Percentiles rank a stretch among this genome's conserved stretches.
These are phyloP conservation scores for Cercospora citrullina DNA, from an alignment of 2,329 filamentous ascomycete genomes.

Conservation along the genomic window DNA sequence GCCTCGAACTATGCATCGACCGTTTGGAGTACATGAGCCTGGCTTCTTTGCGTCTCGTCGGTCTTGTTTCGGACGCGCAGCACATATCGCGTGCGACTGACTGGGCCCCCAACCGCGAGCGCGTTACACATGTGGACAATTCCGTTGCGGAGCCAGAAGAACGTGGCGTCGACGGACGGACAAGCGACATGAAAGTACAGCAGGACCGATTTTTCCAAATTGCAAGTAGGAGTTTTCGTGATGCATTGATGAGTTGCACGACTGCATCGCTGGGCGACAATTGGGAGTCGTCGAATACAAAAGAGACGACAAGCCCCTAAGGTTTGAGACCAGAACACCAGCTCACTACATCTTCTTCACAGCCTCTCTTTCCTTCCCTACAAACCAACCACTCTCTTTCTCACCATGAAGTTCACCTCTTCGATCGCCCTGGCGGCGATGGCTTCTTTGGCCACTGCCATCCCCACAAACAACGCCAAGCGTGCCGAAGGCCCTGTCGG, in stretches of 20 bases:
- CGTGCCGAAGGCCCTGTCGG: slow-evolving; percentile 26
- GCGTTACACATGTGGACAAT: not conserved
- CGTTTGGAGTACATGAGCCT: slow-evolving; percentile 6
- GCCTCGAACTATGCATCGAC: not conserved
- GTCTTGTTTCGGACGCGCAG: not conserved
- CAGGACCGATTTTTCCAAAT: not conserved
- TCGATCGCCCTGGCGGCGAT: slow-evolving; percentile 33
- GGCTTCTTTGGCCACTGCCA: slow-evolving; percentile 27
- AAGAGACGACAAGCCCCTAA: not conserved
- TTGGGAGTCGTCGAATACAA: not conserved
- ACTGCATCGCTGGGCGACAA: not conserved
- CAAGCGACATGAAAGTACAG: slow-evolving; percentile 7
- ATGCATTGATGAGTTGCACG: not conserved
- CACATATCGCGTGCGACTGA: not conserved
- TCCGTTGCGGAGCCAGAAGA: not conserved
- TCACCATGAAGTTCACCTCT: slow-evolving; percentile 20
- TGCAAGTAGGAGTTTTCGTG: not conserved
- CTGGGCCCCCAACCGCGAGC: not conserved
- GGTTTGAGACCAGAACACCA: not conserved
- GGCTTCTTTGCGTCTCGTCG: not conserved
- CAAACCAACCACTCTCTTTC: slow-evolving; percentile 15
- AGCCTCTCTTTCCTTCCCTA: slow-evolving; percentile 2
- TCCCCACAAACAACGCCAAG: slow-evolving; percentile 20
- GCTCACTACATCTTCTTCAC: not conserved
- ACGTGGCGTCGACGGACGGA: not conserved